phyloP scores from a whole-genome alignment of 164 flowering plant species.

The Buxus sempervirens region DNA sequence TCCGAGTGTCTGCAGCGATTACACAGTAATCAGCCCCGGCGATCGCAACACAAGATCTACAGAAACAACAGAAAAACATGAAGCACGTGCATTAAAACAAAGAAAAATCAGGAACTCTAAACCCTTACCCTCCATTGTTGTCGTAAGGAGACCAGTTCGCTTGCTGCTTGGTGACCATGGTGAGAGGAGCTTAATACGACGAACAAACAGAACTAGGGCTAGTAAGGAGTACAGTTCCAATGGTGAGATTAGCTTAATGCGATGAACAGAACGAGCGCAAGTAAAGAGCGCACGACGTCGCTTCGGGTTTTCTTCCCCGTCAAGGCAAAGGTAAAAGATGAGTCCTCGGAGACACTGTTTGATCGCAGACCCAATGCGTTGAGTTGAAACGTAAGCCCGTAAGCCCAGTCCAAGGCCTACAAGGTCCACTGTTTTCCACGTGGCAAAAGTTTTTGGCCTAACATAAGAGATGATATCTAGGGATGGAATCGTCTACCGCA shows the following conservation, averaged over 20 bases:
- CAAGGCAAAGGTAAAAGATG: too few species aligned
- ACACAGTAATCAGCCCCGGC: conserved; percentile 96
- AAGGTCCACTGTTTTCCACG: too few species aligned
- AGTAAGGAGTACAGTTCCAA: too few species aligned
- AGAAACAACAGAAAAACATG: conserved; percentile 4
- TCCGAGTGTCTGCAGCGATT: conserved; percentile 90
- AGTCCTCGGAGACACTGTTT: too few species aligned
- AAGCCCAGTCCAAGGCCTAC: too few species aligned
- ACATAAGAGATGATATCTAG: too few species aligned
- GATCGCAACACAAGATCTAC: conserved; percentile 84
- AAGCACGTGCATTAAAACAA: neutral
- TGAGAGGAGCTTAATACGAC: neutral
- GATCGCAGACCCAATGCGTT: too few species aligned
- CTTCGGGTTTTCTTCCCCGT: too few species aligned
- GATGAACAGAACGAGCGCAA: neutral
- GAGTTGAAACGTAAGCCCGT: too few species aligned
- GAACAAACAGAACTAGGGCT: neutral
- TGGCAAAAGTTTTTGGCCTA: too few species aligned
- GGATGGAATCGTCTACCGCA: too few species aligned
- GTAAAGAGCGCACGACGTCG: too few species aligned
- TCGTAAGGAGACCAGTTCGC: conserved; percentile 90
- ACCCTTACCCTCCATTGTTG: conserved; percentile 86
- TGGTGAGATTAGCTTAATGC: conserved; percentile 15
- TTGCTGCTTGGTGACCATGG: conserved; percentile 61
- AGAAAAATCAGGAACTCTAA: neutral